phyloP scores from a whole-genome alignment of 352 stramenopile species.

The Pythium vanterpoolii region DNA sequence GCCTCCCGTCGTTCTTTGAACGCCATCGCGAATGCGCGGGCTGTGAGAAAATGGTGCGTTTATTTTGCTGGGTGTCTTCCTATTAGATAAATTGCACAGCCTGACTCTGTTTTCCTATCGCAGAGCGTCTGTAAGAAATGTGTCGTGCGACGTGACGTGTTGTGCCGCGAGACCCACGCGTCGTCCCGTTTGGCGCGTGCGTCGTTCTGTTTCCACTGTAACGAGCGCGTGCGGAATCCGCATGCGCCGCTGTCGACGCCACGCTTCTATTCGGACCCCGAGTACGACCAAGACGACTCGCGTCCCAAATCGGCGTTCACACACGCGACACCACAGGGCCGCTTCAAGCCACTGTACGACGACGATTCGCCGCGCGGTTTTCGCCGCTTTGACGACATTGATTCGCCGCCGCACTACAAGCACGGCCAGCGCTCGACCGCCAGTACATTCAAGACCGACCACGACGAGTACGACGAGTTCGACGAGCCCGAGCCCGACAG shows the following conservation, averaged over 20 bases:
- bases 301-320: neutral
- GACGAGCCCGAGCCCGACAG: constrained; percentile 13
- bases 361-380: constrained; percentile 1
- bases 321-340: neutral
- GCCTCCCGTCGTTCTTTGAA: constrained; percentile 19
- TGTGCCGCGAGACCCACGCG: constrained; percentile 5
- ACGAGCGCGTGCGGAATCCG: constrained; percentile 1
- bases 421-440: neutral
- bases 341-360: constrained; percentile 7
- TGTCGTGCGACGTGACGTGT: constrained; percentile 4
- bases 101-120: neutral
- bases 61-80: neutral
- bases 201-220: constrained; percentile 18
- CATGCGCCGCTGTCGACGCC: neutral
- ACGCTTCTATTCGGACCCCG: neutral
- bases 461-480: neutral
- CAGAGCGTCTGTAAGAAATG: constrained; percentile 24
- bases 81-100: neutral
- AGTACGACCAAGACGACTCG: neutral
- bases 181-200: constrained; percentile 3
- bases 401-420: neutral
- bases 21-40: constrained; percentile 13
- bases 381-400: neutral
- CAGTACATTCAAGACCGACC: constrained; percentile 9
- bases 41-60: constrained; percentile 17